Conservation (phyloP, 768 basidiomycete genomes). For the Exidia glandulosa region DNA sequence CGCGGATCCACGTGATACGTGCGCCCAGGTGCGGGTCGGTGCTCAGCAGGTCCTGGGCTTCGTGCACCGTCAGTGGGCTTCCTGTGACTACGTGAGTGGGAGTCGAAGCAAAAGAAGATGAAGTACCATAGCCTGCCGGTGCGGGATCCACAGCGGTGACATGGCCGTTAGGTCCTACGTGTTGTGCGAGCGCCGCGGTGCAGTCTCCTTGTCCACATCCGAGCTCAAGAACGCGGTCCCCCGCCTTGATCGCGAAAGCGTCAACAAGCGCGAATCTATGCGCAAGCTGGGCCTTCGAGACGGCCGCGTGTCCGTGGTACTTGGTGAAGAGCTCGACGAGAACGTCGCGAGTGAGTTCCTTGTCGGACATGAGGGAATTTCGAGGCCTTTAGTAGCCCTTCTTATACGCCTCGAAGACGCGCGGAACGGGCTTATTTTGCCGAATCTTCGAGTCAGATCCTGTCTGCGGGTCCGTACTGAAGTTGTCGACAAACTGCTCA, state of each 20-base stretch:
- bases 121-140: conserved; percentile 24
- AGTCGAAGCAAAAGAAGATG: neutral
- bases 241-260: conserved; percentile 18
- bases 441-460: too few species aligned
- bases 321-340: neutral
- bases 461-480: too few species aligned
- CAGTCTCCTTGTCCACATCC: conserved; percentile 34
- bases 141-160: conserved; percentile 31
- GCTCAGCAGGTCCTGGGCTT: conserved; percentile 25
- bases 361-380: too few species aligned
- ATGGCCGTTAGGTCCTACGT: conserved; percentile 24
- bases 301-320: neutral
- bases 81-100: conserved; percentile 12
- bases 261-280: conserved; percentile 24
- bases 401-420: too few species aligned
- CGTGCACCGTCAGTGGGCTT: conserved; percentile 23
- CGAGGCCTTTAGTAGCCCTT: too few species aligned
- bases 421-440: too few species aligned
- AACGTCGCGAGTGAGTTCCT: neutral
- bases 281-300: conserved; percentile 2
- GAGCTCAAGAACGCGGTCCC: conserved; percentile 25
- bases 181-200: conserved; percentile 24
- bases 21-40: conserved; percentile 16
- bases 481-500: too few species aligned
- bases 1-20: conserved; percentile 24